Evolutionary conservation across 176 grass and related monocot genomes (phyloP).

Genomic region (Phoenix dactylifera): DNA sequence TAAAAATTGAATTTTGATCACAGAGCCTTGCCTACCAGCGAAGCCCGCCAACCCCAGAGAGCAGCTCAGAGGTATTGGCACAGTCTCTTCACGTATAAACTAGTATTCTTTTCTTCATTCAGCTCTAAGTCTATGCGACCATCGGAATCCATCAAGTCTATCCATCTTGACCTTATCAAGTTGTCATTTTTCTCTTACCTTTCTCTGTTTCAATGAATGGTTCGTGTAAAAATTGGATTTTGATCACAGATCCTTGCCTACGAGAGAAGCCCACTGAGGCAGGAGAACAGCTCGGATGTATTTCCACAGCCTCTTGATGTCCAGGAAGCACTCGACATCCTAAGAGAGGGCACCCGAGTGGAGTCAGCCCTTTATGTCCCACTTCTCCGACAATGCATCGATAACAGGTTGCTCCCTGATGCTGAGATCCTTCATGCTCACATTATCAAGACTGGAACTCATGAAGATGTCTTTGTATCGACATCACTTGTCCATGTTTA

Average conservation of each 20-base stretch:
- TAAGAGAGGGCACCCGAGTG: conserved; percentile 31
- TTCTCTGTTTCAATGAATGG: not conserved
- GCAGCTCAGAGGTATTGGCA: conserved; percentile 3
- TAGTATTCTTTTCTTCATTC: too few relatives aligned
- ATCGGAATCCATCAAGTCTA: not conserved
- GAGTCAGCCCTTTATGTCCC: conserved; percentile 57
- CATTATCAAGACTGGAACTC: conserved; percentile 40
- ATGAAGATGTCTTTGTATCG: conserved; percentile 36
- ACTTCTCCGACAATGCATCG: conserved; percentile 36
- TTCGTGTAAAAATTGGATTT: not conserved
- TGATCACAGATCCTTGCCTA: conserved; percentile 21
- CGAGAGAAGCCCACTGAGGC: conserved; percentile 12
- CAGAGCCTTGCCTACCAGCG: conserved; percentile 25
- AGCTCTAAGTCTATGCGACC: too few relatives aligned
- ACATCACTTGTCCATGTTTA: conserved; percentile 45
- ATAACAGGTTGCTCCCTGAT: conserved; percentile 15
- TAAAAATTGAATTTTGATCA: not conserved
- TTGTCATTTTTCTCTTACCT: not conserved
- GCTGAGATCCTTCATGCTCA: conserved; percentile 45
- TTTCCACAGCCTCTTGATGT: conserved; percentile 23
- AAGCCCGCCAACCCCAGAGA: conserved; percentile 11
- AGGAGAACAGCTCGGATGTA: conserved; percentile 6
- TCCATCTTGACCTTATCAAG: not conserved
- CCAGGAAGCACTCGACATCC: conserved; percentile 38
- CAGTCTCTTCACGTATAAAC: conserved; percentile 15